These are phyloP conservation scores for Scedosporium boydii DNA, from an alignment of 2,329 filamentous ascomycete genomes.

Conservation along the genomic window DNA sequence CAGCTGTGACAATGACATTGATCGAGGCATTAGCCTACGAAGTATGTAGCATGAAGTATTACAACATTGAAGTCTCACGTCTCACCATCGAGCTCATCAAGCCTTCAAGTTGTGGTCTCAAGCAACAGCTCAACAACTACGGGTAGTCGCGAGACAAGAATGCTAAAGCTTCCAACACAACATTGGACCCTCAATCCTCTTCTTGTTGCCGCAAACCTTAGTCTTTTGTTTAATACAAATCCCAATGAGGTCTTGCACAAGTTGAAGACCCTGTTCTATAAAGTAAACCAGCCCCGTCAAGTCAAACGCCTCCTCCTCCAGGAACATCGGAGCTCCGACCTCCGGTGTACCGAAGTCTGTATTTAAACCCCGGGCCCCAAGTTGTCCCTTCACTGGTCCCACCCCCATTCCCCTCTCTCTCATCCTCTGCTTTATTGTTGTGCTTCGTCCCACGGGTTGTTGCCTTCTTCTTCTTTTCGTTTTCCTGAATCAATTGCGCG, in stretches of 20 bases:
- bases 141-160: too few relatives aligned
- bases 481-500: not conserved
- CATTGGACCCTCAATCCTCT: not conserved
- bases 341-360: constrained; percentile 3
- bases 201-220: not conserved
- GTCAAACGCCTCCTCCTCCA: constrained; percentile 1
- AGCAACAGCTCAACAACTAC: too few relatives aligned
- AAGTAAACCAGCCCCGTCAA: not conserved
- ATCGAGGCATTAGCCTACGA: too few relatives aligned
- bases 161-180: too few relatives aligned
- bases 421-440: not conserved
- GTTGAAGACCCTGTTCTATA: not conserved
- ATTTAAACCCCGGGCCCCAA: not conserved
- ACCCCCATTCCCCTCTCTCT: not conserved
- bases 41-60: too few relatives aligned
- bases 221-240: not conserved
- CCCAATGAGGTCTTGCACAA: not conserved
- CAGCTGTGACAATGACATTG: too few relatives aligned
- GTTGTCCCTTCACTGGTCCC: not conserved
- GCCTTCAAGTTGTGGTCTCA: not conserved
- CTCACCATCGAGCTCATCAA: not conserved
- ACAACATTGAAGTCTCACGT: too few relatives aligned
- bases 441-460: not conserved
- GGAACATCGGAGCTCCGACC: constrained; percentile 5
- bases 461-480: not conserved